phyloP scores from a whole-genome alignment of 1,284 basidiomycete genomes.

The Ceratobasidium sp. region DNA sequence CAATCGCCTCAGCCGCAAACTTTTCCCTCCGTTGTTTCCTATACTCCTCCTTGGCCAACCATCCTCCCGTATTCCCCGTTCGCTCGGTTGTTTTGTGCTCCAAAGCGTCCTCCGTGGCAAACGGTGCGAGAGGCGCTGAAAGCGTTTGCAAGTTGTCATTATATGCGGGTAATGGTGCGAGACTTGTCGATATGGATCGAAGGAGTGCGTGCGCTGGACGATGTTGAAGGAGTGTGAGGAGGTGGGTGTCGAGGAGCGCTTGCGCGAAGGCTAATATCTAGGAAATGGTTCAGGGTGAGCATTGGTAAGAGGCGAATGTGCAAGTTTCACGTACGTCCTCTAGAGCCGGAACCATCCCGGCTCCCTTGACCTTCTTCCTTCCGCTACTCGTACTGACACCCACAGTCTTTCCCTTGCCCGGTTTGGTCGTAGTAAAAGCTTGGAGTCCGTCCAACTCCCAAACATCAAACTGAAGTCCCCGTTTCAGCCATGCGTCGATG shows the following conservation, averaged over 20 bases:
- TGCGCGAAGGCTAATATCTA: slow-evolving; percentile 40
- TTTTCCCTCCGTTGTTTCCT: slow-evolving; percentile 14
- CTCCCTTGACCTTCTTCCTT: slow-evolving; percentile 34
- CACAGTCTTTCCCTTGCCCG: neutral
- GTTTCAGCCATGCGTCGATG: slow-evolving; percentile 32
- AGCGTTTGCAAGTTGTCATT: slow-evolving; percentile 26
- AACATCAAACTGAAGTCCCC: slow-evolving; percentile 33
- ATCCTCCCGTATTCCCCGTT: slow-evolving; percentile 1
- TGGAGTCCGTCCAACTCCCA: slow-evolving; percentile 35
- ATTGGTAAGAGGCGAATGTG: neutral
- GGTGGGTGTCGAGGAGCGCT: slow-evolving; percentile 41
- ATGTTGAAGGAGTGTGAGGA: slow-evolving; percentile 39
- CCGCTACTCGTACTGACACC: slow-evolving; percentile 26
- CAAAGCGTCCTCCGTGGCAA: slow-evolving; percentile 28
- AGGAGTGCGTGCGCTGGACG: slow-evolving; percentile 34
- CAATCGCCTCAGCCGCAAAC: slow-evolving; percentile 34
- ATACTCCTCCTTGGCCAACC: slow-evolving; percentile 22
- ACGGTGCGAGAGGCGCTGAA: slow-evolving; percentile 21
- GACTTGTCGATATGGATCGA: slow-evolving; percentile 18
- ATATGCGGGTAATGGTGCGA: slow-evolving; percentile 19
- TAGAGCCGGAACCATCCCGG: slow-evolving; percentile 34
- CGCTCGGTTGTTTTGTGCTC: slow-evolving; percentile 36
- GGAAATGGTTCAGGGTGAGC: no score
- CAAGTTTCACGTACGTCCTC: slow-evolving; percentile 9
- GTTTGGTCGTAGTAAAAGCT: neutral